Evolutionary conservation across 768 basidiomycete species (phyloP), one percentile per base, ranked within the genome.

Genomic region (Dacryopinax spathularia): DNA sequence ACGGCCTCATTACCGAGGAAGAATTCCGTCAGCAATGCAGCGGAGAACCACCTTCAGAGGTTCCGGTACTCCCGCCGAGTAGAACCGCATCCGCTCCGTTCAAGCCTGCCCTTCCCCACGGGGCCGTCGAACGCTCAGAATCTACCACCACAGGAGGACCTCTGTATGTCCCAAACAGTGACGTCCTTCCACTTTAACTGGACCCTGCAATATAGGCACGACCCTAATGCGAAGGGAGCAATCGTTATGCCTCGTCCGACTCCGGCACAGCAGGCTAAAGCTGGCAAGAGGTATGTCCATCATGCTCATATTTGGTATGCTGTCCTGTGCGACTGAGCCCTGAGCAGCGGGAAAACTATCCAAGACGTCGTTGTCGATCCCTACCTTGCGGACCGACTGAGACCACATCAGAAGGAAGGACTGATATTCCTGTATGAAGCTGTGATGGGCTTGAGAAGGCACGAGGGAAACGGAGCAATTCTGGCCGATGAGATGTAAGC

Each of bases 401-500:
- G 95, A 61, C 83, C 87, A 15, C 96, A 99, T 75, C 96, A 99
- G 70, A 78, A 81, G 48, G 93, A 96, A 80, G 93, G 92, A 82
- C 80, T 91, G 34, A 82, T 83, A 71, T 99, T 99, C 73, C 76
- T 99, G 77, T 99, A 99, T 70, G 91, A 94, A 70, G 91, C 87
- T 69, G 88, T 94, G 18, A 97, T 97, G 92, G 94, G 93, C 10
- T 76, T 96, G 70, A 81, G 89, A 62, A 88, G 85, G 72, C 89
- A 91, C 66, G 91, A 94, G 59, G 75, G 91, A 1, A 84, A 89
- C 70, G 95, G 95, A 0, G 94, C 91, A 69, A 96, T 99, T 67
- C 81, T 99, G 34, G 96, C 95, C 1, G 96, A 99, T 73, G 96
- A 98, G 70, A 95, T 96, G 92, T 91, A 66, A 34, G 73, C 56